Base-by-base conservation (phyloP, 139 green algal genomes). In the Chloropicon primus region DNA sequence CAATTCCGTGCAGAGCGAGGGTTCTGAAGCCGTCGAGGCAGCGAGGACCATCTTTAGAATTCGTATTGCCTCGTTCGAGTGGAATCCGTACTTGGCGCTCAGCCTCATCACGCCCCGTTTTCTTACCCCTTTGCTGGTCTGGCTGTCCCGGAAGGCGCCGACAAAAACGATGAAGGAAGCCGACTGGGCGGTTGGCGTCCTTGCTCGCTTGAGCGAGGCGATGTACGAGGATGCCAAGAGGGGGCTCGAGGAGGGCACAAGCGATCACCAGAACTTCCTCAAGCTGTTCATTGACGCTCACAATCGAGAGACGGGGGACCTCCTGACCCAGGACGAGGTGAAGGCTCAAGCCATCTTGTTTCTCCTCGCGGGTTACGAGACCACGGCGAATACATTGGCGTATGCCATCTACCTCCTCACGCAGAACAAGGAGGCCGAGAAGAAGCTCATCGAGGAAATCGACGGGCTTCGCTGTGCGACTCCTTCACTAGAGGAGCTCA, bases 311-410 rank as follows among this genome's bases (percentile, higher is more conserved):
- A 62, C 10, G 5, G 41, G 41, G 10, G 41, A 62, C 17, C 41
- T 62, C 17, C 41, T 62, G 41, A 62, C 41, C 10, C 5, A 17
- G 41, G 41, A 62, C n/a, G 77, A 84, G 77, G 72, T 85, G 5
- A 28, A 75, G 22, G 27, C 73, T 0, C 84, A 88, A 74, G 80
- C 53, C 1, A 72, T 82, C 54, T 78, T 78, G 10, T 86, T 86
- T 80, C 78, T 86, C 23, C 72, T 88, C 27, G 85, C 83, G 22
- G 83, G 80, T 10, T 82, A 80, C 27, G 86, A 91, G 72, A 91
- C 87, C 0, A 89, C 87, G 1, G 82, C 82, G 26, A 85, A 85
- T 73, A 81, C 87, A 2, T 76, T 91, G 24, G 71, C 79, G 0
- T 89, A 78, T 25, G 73, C 79, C 25, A 23, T 87, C 0, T 87